Evolutionary conservation across 1,139 yeast genomes (phyloP), one percentile per base, ranked within the genome.

Genomic region (Saccharomyces hybrid): DNA sequence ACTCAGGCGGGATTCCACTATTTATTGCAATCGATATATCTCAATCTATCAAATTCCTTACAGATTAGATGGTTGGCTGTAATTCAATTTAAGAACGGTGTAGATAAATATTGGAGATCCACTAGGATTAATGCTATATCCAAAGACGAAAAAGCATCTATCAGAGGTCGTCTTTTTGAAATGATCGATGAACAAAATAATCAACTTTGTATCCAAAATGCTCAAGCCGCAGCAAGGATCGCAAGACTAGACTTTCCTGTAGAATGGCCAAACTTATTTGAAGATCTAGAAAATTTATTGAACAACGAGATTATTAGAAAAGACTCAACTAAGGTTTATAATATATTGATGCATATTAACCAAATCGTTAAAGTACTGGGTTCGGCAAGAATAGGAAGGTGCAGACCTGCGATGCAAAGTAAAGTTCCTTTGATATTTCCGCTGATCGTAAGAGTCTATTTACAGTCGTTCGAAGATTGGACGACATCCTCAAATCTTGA

Each of bases 61-160:
- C 88, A 86, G 57, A 75, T 82, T 7, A 75, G 98, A 64, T 89
- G 96, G 96, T 74, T 91, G 47, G 91, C 96, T 0, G 78, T 89
- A 3, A 91, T 93, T 48, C 87, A 87, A 60, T 82, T 93, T 69
- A 93, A 93, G 65, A 93, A 91, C 70, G 95, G 96, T 1, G 75
- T 88, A 25, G 96, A 88, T 32, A 82, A 79, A 63, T 83, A 82
- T 64, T 91, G 98, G 98, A 75, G 97, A 55, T 74, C 84, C 0
- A 77, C 89, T 0, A 76, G 88, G 29, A 72, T 62, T 25, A 68
- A 71, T 61, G 81, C 88, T 1, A 82, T 89, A 14, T 61, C 76
- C 8, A 78, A 77, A 52, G 89, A 85, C 13, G 97, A 90, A 64
- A 91, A 90, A 66, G 61, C 62, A 0, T 79, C 77, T 52, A 88